Conservation (phyloP, 495 filamentous ascomycete species). For the Neurospora sp. region DNA sequence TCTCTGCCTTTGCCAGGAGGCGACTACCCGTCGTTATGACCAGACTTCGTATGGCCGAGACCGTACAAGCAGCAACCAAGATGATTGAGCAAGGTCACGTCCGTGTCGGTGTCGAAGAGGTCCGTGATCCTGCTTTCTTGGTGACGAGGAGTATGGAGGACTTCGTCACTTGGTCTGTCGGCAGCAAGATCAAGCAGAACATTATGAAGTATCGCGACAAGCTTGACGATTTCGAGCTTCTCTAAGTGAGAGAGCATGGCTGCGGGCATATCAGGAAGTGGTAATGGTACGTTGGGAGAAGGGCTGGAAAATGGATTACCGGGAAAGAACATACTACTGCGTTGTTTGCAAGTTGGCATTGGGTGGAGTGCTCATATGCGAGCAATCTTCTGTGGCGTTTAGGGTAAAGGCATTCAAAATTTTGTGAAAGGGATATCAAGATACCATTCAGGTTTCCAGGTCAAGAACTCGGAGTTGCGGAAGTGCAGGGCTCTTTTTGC, state of each 20-base stretch:
- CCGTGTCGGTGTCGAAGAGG: conserved; percentile 79
- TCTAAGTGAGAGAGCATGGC: conserved; percentile 32
- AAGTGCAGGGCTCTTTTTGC: not conserved
- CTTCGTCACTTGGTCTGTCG: conserved; percentile 93
- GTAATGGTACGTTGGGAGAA: not conserved
- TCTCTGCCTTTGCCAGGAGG: conserved; percentile 70
- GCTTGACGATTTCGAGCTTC: conserved; percentile 90
- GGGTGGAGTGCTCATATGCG: not conserved
- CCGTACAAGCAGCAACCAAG: conserved; percentile 66
- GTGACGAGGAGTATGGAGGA: conserved; percentile 84
- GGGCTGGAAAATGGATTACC: not conserved
- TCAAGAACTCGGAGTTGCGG: not conserved
- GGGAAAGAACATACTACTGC: not conserved
- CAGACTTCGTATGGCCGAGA: conserved; percentile 77
- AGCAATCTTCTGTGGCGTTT: not conserved
- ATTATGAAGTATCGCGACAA: conserved; percentile 91
- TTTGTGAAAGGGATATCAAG: not conserved
- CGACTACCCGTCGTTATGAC: conserved; percentile 73
- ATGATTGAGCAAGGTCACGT: conserved; percentile 96
- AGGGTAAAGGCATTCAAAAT: not conserved
- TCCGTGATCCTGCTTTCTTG: conserved; percentile 74
- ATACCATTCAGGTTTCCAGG: not conserved
- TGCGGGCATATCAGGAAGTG: not conserved
- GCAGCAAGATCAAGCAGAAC: conserved; percentile 91
- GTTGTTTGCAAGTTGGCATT: not conserved